phyloP scores from a whole-genome alignment of 192 early-diverging fungal species.

The Coemansia sp. region DNA sequence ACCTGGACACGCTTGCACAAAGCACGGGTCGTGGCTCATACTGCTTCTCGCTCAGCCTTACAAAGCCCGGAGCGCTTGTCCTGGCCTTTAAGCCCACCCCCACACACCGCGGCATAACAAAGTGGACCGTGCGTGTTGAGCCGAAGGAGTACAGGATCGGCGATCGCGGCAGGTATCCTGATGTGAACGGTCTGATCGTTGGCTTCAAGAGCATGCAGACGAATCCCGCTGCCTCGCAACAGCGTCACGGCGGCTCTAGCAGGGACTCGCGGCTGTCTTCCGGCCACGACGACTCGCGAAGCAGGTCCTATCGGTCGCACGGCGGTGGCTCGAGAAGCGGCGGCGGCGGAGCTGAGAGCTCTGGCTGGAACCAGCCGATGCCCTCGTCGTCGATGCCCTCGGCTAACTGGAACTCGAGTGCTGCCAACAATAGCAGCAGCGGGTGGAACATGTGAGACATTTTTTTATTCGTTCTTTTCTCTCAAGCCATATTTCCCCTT shows the following conservation, averaged over 20 bases:
- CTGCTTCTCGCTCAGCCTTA: constrained; percentile 70
- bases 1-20: constrained; percentile 50
- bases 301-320: constrained; percentile 7
- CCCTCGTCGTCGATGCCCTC: constrained; percentile 8
- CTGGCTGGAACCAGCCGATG: background rate
- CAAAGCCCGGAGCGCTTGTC: constrained; percentile 71
- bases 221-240: constrained; percentile 18
- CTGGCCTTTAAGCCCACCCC: constrained; percentile 80
- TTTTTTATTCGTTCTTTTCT: background rate
- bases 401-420: constrained; percentile 15
- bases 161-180: constrained; percentile 62
- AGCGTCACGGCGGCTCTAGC: constrained; percentile 3
- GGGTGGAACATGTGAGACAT: constrained; percentile 29
- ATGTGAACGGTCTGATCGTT: constrained; percentile 70
- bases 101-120: constrained; percentile 56
- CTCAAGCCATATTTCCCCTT: background rate
- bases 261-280: background rate
- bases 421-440: background rate
- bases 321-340: background rate
- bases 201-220: constrained; percentile 74
- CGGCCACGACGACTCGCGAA: constrained; percentile 2
- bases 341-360: background rate
- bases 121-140: constrained; percentile 75
- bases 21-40: constrained; percentile 76
- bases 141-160: constrained; percentile 78